These are phyloP conservation scores for Tylopilus sp. DNA, from an alignment of 1,284 basidiomycete genomes.

Conservation along the genomic window DNA sequence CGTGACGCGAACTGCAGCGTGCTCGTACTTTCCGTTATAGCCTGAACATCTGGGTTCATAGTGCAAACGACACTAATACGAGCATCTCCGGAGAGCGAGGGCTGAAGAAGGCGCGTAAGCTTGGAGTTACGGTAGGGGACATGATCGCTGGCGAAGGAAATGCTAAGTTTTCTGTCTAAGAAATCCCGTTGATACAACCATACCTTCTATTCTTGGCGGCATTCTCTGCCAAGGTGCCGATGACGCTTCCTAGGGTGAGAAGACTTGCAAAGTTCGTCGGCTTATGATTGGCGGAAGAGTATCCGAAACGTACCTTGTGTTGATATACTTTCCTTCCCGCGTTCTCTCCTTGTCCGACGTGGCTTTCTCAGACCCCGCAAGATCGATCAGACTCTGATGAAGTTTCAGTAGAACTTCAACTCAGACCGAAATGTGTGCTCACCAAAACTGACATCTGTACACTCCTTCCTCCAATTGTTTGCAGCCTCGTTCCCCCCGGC, in stretches of 20 bases:
- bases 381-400: conserved; percentile 78
- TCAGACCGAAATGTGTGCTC: conserved; percentile 18
- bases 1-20: conserved; percentile 87
- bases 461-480: conserved; percentile 67
- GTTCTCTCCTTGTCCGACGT: conserved; percentile 92
- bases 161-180: not conserved
- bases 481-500: conserved; percentile 60
- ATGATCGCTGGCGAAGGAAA: conserved; percentile 56
- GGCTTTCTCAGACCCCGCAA: conserved; percentile 96
- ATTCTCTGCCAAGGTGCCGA: conserved; percentile 84
- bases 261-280: conserved; percentile 46
- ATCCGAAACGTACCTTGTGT: conserved; percentile 59
- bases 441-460: conserved; percentile 82
- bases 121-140: conserved; percentile 97
- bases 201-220: conserved; percentile 74
- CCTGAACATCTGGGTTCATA: conserved; percentile 75
- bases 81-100: conserved; percentile 91
- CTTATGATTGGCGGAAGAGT: not conserved
- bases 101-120: conserved; percentile 90
- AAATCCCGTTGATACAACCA: not conserved
- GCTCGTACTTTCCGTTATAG: conserved; percentile 78
- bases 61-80: conserved; percentile 96
- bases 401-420: conserved; percentile 20
- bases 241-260: conserved; percentile 86
- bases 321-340: conserved; percentile 91